A percentile compares a stretch with the other conserved stretches of the same genome.
These are phyloP conservation scores for Backusella morwellensis DNA, from an alignment of 192 early-diverging fungal genomes.

Conservation along the genomic window DNA sequence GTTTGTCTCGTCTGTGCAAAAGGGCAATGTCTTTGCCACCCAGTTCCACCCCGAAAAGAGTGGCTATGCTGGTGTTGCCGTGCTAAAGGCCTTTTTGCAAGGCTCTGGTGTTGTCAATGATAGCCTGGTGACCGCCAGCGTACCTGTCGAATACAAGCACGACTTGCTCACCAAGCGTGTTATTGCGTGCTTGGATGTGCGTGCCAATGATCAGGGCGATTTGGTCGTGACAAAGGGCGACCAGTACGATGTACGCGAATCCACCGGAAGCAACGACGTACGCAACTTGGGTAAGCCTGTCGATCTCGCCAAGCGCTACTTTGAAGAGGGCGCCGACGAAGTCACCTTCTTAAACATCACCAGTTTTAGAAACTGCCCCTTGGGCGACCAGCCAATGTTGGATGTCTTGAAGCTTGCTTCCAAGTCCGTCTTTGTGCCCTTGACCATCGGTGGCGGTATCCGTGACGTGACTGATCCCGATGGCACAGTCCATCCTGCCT, in stretches of 20 bases:
- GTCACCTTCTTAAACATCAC: slow-evolving; percentile 99
- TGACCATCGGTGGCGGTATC: slow-evolving; percentile 99
- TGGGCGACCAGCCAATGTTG: slow-evolving; percentile 93
- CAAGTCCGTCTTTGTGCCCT: slow-evolving; percentile 95
- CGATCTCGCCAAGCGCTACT: slow-evolving; percentile 89
- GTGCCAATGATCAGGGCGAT: slow-evolving; percentile 95
- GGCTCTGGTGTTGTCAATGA: slow-evolving; percentile 33
- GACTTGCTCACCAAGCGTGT: slow-evolving; percentile 84
- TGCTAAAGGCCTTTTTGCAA: slow-evolving; percentile 81
- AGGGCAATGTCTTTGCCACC: slow-evolving; percentile 90
- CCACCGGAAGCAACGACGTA: slow-evolving; percentile 57
- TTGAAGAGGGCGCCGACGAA: slow-evolving; percentile 96
- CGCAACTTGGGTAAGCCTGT: slow-evolving; percentile 98
- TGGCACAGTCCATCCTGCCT: slow-evolving; percentile 74
- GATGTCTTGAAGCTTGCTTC: slow-evolving; percentile 86
- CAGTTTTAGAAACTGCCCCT: slow-evolving; percentile 89
- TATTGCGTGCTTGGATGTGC: slow-evolving; percentile 96
- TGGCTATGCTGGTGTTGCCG: slow-evolving; percentile 81
- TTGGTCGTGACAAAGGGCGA: slow-evolving; percentile 99
- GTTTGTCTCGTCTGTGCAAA: slow-evolving; percentile 81
- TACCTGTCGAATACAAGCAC: slow-evolving; percentile 14
- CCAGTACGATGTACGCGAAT: slow-evolving; percentile 97
- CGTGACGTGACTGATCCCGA: slow-evolving; percentile 88
- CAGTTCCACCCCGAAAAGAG: slow-evolving; percentile 99
- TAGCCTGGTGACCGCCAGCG: neutral